phyloP scores from a whole-genome alignment of 2,329 filamentous ascomycete species.

The Fusarium solani-melongenae region DNA sequence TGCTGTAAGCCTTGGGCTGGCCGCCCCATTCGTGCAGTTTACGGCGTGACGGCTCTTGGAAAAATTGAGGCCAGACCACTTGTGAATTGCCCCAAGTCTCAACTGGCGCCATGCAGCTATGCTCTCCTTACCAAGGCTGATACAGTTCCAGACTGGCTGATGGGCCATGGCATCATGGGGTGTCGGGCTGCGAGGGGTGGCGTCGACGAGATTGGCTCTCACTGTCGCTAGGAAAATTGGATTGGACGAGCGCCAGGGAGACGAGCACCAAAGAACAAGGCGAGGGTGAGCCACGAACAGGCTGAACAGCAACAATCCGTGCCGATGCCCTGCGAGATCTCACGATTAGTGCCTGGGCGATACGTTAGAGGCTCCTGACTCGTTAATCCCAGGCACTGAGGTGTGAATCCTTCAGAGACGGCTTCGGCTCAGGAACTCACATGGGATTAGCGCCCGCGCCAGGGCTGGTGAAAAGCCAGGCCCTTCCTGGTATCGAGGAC shows the following conservation, averaged over 20 bases:
- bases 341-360: slow-evolving; percentile 1
- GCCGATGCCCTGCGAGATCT: neutral
- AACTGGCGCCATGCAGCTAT: neutral
- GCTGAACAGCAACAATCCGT: neutral
- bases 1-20: neutral
- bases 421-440: slow-evolving; percentile 22
- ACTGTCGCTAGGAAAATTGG: neutral
- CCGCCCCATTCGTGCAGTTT: neutral
- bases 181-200: neutral
- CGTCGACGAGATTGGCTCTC: neutral
- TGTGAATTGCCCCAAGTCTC: neutral
- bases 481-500: slow-evolving; percentile 19
- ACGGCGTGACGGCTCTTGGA: neutral
- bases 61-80: neutral
- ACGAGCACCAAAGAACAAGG: neutral
- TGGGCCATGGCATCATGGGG: slow-evolving; percentile 10
- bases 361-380: slow-evolving; percentile 23
- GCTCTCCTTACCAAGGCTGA: slow-evolving; percentile 22
- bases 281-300: neutral
- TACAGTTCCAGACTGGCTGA: slow-evolving; percentile 13
- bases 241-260: neutral
- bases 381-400: slow-evolving; percentile 15
- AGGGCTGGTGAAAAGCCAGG: slow-evolving; percentile 11
- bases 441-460: slow-evolving; percentile 29
- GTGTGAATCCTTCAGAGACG: slow-evolving; percentile 4